A percentile compares a stretch with the other conserved stretches of the same genome.
Conservation (phyloP, 2,329 filamentous ascomycete genomes). For the Xylariales sp. region DNA sequence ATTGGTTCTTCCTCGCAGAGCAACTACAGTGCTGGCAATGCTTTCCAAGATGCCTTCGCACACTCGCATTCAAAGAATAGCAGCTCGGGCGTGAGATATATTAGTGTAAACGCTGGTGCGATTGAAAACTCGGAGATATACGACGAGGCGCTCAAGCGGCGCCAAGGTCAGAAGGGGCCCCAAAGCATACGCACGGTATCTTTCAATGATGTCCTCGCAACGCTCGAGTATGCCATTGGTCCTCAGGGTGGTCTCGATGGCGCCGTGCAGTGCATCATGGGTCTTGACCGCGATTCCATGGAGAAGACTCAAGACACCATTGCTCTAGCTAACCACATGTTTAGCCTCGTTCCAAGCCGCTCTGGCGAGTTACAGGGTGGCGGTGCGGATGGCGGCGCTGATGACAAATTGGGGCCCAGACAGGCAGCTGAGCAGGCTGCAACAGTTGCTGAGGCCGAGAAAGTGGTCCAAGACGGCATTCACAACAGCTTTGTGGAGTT, state of each 20-base stretch:
- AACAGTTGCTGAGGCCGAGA: slow-evolving; percentile 10
- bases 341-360: slow-evolving; percentile 10
- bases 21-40: slow-evolving; percentile 11
- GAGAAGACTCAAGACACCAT: slow-evolving; percentile 9
- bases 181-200: slow-evolving; percentile 11
- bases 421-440: slow-evolving; percentile 7
- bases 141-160: slow-evolving; percentile 3
- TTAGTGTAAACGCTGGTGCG: slow-evolving; percentile 10
- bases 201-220: slow-evolving; percentile 10
- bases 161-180: slow-evolving; percentile 7
- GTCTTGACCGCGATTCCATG: slow-evolving; percentile 11
- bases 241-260: slow-evolving; percentile 8
- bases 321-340: slow-evolving; percentile 9
- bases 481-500: slow-evolving; percentile 7
- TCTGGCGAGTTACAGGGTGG: too few species aligned
- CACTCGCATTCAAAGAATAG: slow-evolving; percentile 3
- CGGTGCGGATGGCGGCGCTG: too few species aligned
- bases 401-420: too few species aligned
- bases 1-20: slow-evolving; percentile 5
- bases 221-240: slow-evolving; percentile 13
- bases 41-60: slow-evolving; percentile 14
- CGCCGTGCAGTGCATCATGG: slow-evolving; percentile 11
- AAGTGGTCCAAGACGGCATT: slow-evolving; percentile 8
- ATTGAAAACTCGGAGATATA: slow-evolving; percentile 10
- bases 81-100: slow-evolving; percentile 7